Conservation (phyloP, 2,329 filamentous ascomycete genomes). For the Calonectria naviculata region DNA sequence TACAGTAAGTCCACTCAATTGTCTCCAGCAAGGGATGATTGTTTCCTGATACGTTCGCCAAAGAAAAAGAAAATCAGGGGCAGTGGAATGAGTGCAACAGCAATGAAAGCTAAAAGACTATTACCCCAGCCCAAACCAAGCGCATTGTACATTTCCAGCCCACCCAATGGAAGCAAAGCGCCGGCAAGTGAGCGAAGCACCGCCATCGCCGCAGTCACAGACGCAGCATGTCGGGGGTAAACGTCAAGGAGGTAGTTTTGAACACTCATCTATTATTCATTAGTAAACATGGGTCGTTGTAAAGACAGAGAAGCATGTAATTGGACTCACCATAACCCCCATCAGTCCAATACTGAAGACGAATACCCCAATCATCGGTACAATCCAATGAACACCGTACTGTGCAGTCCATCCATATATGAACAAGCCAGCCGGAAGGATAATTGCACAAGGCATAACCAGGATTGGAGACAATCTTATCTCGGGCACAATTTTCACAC, state of each 20-base stretch:
- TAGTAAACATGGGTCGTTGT: not conserved
- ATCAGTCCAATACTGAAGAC: not conserved
- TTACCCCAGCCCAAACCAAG: not conserved
- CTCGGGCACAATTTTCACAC: not conserved
- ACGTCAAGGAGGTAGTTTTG: not conserved
- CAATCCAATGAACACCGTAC: not conserved
- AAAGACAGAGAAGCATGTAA: not conserved
- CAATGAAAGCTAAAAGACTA: not conserved
- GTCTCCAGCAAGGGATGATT: not conserved
- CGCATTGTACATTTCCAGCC: not conserved
- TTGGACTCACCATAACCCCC: not conserved
- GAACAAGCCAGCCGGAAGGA: not conserved
- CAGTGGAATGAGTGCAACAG: not conserved
- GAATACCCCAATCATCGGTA: not conserved
- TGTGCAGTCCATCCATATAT: not conserved
- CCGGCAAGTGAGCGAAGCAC: not conserved
- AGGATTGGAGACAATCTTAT: not conserved
- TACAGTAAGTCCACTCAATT: not conserved
- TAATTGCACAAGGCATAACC: not conserved
- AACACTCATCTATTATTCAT: not conserved
- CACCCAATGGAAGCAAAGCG: not conserved
- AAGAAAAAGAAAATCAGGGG: not conserved
- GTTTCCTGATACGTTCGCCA: not conserved
- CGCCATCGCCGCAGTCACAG: not conserved
- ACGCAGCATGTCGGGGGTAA: not conserved